Percentiles rank a stretch among this genome's conserved stretches.
These are phyloP conservation scores for Dovyalis caffra DNA, from an alignment of 345 rosid species.

Conservation along the genomic window DNA sequence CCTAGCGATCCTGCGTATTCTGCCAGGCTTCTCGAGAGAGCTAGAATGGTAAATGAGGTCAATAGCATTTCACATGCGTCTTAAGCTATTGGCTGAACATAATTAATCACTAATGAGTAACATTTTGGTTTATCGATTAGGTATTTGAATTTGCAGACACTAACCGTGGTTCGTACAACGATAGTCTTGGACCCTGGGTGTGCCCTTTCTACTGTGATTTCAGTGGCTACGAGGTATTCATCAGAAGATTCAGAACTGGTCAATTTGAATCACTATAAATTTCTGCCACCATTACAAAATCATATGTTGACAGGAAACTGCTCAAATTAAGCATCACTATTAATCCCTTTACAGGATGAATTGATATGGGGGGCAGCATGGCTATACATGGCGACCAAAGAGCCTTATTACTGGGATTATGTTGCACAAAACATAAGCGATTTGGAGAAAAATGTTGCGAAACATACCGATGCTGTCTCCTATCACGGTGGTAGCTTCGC, in stretches of 20 bases:
- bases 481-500: constrained; percentile 19
- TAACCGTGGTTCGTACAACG: constrained; percentile 26
- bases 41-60: constrained; percentile 8
- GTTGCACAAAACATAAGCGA: constrained; percentile 27
- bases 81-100: too few relatives aligned
- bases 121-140: not conserved
- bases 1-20: constrained; percentile 7
- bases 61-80: too few relatives aligned
- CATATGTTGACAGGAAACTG: too few relatives aligned
- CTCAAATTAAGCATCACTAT: too few relatives aligned
- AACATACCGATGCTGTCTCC: not conserved
- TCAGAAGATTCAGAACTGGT: not conserved
- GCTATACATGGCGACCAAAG: constrained; percentile 26
- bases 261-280: too few relatives aligned
- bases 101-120: not conserved
- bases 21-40: constrained; percentile 23
- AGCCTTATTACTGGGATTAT: constrained; percentile 45
- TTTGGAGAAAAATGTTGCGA: constrained; percentile 8
- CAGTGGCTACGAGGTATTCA: constrained; percentile 26
- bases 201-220: constrained; percentile 30
- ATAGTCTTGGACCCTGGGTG: constrained; percentile 25
- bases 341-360: constrained; percentile 20
- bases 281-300: too few relatives aligned
- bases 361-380: constrained; percentile 30
- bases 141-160: constrained; percentile 22